Percentiles rank a stretch among this genome's conserved stretches.
These are phyloP conservation scores for Xylaria sp. DNA, from an alignment of 2,329 filamentous ascomycete species.

Conservation along the genomic window DNA sequence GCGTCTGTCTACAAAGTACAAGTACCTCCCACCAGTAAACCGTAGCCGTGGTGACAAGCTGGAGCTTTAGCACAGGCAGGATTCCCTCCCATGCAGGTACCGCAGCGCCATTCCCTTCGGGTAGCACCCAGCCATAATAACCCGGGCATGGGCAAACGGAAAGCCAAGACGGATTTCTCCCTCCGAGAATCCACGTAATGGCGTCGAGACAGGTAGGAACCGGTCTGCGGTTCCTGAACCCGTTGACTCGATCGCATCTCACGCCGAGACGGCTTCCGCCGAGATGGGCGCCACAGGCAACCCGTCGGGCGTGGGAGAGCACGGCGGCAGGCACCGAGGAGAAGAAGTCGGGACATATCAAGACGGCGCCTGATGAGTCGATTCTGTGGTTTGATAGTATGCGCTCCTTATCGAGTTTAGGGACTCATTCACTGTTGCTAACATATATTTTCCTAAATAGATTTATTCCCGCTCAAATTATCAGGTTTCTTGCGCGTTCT, in stretches of 20 bases:
- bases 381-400: constrained; percentile 87
- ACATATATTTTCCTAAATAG: constrained; percentile 37
- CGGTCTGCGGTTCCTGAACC: constrained; percentile 32
- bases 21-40: background rate
- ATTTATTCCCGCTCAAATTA: constrained; percentile 78
- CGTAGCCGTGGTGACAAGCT: no score
- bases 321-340: constrained; percentile 41
- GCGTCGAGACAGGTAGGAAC: constrained; percentile 27
- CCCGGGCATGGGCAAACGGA: constrained; percentile 4
- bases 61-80: background rate
- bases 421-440: background rate
- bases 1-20: background rate
- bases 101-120: no score
- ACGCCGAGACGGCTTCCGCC: constrained; percentile 16
- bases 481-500: constrained; percentile 42
- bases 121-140: background rate
- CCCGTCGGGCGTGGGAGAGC: constrained; percentile 37
- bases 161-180: background rate
- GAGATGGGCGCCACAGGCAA: constrained; percentile 16
- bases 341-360: constrained; percentile 75
- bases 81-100: background rate
- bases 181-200: constrained; percentile 5
- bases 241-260: constrained; percentile 21
- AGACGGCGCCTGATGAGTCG: constrained; percentile 67
- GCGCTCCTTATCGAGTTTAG: constrained; percentile 23